Base-by-base conservation (phyloP, 176 grass and related monocot species). In the Zoysia pacifica region DNA sequence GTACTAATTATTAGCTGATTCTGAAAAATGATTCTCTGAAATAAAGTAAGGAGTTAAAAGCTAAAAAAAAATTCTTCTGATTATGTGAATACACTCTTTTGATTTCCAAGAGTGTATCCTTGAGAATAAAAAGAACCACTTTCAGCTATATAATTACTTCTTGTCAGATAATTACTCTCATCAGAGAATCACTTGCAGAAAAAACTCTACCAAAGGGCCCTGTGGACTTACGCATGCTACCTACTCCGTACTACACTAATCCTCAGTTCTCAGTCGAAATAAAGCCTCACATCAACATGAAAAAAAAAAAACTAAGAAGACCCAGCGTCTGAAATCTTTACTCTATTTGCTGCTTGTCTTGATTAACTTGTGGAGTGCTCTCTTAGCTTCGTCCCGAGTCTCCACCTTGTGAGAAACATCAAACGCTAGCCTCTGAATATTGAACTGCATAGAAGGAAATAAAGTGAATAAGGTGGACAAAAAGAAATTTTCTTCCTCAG, bases 321-420 rank as follows among this genome's bases (percentile, higher is more conserved):
- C 56, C 48, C 14, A 55, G 76, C 48, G 9, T 65, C 48, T 70
- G 71, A 14, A 70, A 43, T 54, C 48, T 70, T 71, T 51, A 28
- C 19, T 72, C 80, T 72, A 89, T 72, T 85, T 77, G 82, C 60
- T 81, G 78, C 42, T 50, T 72, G 87, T 91, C 48, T 90, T 93
- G 75, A 98, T 91, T 86, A 93, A 72, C 83, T 95, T 93, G 20
- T 86, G 81, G 14, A 98, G 92, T 60, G 96, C 92, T 42, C 68
- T 91, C 84, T 98, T 98, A 74, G 96, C 96, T 85, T 98, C 96
- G 80, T 98, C 96, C 41, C 94, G 86, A 69, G 96, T 95, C 65
- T 94, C 90, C 38, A 98, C 92, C 50, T 87, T 86, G 43, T 98
- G 72, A 38, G 89, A 83, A 9, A 93, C 90, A 75, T 98, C 92